Evolutionary conservation across 192 early-diverging fungal species (phyloP).

Genomic region (Physocladia obscura): DNA sequence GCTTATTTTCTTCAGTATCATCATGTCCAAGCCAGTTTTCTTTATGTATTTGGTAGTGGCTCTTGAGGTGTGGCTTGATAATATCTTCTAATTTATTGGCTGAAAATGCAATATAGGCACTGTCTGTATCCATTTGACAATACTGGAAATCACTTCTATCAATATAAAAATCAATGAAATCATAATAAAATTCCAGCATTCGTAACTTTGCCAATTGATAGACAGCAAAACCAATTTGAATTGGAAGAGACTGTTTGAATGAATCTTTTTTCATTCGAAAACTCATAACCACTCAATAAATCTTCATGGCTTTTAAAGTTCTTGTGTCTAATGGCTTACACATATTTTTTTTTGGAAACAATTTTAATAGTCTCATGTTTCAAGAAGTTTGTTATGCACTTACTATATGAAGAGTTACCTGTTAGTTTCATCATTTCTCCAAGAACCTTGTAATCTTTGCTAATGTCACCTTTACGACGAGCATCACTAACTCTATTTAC

Average conservation of each 20-base stretch:
- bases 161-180: slow-evolving; percentile 8
- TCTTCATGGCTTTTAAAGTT: neutral
- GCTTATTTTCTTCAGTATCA: neutral
- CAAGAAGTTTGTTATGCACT: too few species aligned
- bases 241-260: neutral
- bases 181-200: slow-evolving; percentile 15
- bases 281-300: neutral
- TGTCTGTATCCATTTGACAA: neutral
- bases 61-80: slow-evolving; percentile 5
- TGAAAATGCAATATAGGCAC: slow-evolving; percentile 1
- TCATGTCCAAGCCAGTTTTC: slow-evolving; percentile 9
- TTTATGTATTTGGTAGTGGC: neutral
- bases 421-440: slow-evolving; percentile 10
- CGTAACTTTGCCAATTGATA: slow-evolving; percentile 10
- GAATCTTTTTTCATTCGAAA: neutral
- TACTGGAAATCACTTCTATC: slow-evolving; percentile 4
- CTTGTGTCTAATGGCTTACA: too few species aligned
- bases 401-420: neutral
- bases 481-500: neutral
- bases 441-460: neutral
- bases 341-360: too few species aligned
- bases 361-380: too few species aligned
- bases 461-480: neutral
- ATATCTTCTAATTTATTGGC: neutral
- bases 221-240: slow-evolving; percentile 18